These are phyloP conservation scores for Cercis canadensis DNA, from an alignment of 306 rosid species.

Conservation along the genomic window DNA sequence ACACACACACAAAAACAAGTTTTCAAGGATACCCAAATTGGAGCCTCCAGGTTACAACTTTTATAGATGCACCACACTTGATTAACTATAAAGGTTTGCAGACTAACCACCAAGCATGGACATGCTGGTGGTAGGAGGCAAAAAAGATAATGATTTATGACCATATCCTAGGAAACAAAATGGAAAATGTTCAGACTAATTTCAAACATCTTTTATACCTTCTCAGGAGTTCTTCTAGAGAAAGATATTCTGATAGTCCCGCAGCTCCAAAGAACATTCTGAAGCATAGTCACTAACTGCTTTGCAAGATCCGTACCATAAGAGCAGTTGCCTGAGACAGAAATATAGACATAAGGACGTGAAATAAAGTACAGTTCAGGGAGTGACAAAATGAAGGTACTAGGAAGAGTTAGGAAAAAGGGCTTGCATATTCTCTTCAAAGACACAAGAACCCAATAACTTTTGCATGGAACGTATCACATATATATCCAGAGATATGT, in stretches of 20 bases:
- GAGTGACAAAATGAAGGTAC: neutral
- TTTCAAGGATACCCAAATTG: constrained; percentile 14
- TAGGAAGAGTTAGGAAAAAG: constrained; percentile 23
- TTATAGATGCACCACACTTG: neutral
- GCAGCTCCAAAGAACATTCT: constrained; percentile 85
- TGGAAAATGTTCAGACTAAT: constrained; percentile 7
- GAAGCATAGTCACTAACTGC: constrained; percentile 69
- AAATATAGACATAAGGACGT: constrained; percentile 6
- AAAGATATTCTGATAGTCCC: constrained; percentile 83
- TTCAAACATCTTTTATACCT: constrained; percentile 50
- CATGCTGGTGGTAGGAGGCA: constrained; percentile 33
- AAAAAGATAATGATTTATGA: neutral
- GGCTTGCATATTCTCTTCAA: constrained; percentile 5
- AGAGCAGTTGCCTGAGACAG: constrained; percentile 65
- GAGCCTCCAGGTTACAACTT: constrained; percentile 14
- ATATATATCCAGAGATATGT: constrained; percentile 12
- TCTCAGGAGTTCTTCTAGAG: constrained; percentile 87
- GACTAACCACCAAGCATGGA: constrained; percentile 25
- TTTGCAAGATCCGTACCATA: constrained; percentile 72
- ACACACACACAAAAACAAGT: no score
- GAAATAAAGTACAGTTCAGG: constrained; percentile 18
- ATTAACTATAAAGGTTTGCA: constrained; percentile 24
- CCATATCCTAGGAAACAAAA: constrained; percentile 21
- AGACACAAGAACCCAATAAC: constrained; percentile 6
- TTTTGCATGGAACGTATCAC: constrained; percentile 10